Evolutionary conservation across 2,329 filamentous ascomycete species (phyloP), one percentile per base, ranked within the genome.

Genomic region (Plectosphaerella cucumerina): DNA sequence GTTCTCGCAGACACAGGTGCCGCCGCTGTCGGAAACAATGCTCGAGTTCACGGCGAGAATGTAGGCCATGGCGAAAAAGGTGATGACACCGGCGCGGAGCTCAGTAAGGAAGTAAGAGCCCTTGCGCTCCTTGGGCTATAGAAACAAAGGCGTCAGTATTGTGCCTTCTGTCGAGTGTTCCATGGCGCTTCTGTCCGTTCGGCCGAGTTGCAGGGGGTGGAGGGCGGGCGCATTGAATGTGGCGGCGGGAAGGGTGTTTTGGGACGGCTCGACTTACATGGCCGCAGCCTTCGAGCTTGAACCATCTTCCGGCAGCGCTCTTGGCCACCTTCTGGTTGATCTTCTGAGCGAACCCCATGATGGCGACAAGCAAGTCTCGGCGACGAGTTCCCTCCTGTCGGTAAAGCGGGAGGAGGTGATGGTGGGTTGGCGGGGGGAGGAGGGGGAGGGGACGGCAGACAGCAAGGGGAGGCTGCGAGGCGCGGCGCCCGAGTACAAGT

Each of bases 21-120:
- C 89, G 55, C 86, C 86, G 9, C 77, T 81, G 55, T 89, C 80
- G 45, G 86, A 78, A 44, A 77, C 74, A 56, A 79, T 78, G 55
- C 70, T 72, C 11, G 73, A 68, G 60, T 82, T 76, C 58, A 80
- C 77, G 54, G 77, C 72, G 56, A 80, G 73, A 54, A 81, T 80
- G 62, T 78, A 78, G 54, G 72, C 71, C 71, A 80, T 77, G 59
- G 81, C 80, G 65, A 89, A 87, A 70, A 91, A 90, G 65, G 88
- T 91, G 22, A 89, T 89, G 35, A 95, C 71, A 45, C 90, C 90
- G 53, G 88, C 90, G 55, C 90, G 86, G 49, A 95, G 75, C 71
- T 96, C 90, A 46, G 90, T 95, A 61, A 89, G 83, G 73, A 95
- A 95, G 60, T 79, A 78, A 31, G 89, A 86, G 20, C 85, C 85